These are phyloP conservation scores for Polygonum aviculare DNA, from an alignment of 148 eudicot genomes.

Conservation along the genomic window DNA sequence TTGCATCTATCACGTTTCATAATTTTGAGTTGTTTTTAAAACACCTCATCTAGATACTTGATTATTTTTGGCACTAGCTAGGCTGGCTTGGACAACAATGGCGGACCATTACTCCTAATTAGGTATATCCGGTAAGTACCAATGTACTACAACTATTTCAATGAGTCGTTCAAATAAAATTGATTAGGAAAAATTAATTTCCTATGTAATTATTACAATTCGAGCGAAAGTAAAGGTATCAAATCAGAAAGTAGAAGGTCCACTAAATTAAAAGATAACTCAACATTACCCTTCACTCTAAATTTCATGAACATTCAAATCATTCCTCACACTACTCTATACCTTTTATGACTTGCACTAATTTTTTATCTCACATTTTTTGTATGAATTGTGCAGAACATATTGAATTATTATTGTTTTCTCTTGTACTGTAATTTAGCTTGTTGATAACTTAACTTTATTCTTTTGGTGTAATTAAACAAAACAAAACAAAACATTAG, in stretches of 20 bases:
- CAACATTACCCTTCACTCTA: neutral
- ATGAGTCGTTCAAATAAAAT: neutral
- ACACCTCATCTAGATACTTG: neutral
- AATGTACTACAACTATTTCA: neutral
- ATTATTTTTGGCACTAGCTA: neutral
- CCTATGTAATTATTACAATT: neutral
- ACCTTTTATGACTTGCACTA: neutral
- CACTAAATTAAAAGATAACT: neutral
- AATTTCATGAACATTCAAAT: neutral
- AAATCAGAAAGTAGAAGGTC: neutral
- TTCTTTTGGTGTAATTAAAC: neutral
- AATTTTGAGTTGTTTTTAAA: too few species aligned
- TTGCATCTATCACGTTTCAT: neutral
- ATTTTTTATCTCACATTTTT: neutral
- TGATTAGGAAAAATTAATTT: neutral
- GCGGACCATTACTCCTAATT: neutral
- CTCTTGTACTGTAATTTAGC: neutral
- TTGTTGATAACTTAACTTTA: too few species aligned
- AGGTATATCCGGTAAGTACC: neutral
- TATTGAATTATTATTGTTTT: neutral
- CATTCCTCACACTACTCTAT: neutral
- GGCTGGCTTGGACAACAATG: neutral
- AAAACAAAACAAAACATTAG: neutral
- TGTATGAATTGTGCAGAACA: neutral
- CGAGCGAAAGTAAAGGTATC: neutral